Base-by-base conservation (phyloP, 2,329 filamentous ascomycete genomes). In the Aureobasidium namibiae region DNA sequence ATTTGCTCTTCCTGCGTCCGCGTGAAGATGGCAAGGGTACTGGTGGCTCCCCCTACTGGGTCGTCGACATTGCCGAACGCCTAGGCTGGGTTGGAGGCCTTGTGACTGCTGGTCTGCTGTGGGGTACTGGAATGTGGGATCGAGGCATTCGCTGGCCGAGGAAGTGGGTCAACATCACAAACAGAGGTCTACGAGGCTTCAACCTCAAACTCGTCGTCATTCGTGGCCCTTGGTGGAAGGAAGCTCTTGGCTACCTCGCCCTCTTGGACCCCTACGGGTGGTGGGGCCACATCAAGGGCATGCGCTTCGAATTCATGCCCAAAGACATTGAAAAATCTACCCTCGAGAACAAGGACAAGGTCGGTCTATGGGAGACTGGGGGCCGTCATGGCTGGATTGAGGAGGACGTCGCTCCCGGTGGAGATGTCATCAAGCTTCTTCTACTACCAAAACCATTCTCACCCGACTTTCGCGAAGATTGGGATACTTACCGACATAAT, bases 51-150 rank as follows among this genome's bases (percentile, higher is more conserved):
- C 90, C 96, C 56, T 99, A 99, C 79, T 97, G 92, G 92, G 86
- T 95, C 29, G 83, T 97, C 3, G 92, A 97, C 68, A 89, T 89
- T 70, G 83, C 83, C 8, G 90, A 97, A 75, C 95, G 94, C 72
- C 84, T 99, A 56, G 92, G 89, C 67, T 88, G 96, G 69, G 89
- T 95, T 74, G 91, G 90, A 24, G 94, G 94, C 48, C 82, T 95
- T 61, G 87, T 96, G 61, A 96, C 92, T 0, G 88, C 84, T 36
- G 80, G 91, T 44, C 79, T 99, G 36, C 87, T 97, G 65, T 96
- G 92, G 90, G 92, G 86, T 16, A 96, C 92, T 0, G 94, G 94
- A 29, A 92, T 96, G 72, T 99, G 92, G 89, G 92, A 97, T 69
- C 84, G 92, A 59, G 94, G 94, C 33, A 87, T 99, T 59, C 84